These are phyloP conservation scores for Candida sanyaensis DNA, from an alignment of 1,139 yeast species.

Conservation along the genomic window DNA sequence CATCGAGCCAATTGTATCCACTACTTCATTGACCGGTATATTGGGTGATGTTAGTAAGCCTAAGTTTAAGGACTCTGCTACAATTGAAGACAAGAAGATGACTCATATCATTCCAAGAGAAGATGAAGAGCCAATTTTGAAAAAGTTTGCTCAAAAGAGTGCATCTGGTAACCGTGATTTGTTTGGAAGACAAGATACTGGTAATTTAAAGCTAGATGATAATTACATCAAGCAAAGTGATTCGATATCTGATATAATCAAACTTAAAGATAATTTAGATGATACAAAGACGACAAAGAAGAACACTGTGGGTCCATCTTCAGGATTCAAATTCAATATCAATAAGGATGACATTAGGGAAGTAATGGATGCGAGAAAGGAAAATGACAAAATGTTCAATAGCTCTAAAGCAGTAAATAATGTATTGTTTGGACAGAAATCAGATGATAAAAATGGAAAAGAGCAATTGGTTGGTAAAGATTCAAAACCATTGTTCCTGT, in stretches of 20 bases:
- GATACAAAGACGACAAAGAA: slow-evolving; percentile 8
- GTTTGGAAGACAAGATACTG: slow-evolving; percentile 16
- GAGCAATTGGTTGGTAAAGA: neutral
- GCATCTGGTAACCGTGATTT: slow-evolving; percentile 12
- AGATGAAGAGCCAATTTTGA: slow-evolving; percentile 20
- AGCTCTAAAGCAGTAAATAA: neutral
- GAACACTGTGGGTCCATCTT: slow-evolving; percentile 28
- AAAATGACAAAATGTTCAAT: slow-evolving; percentile 13
- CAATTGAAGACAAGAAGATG: slow-evolving; percentile 5
- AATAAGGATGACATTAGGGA: slow-evolving; percentile 27
- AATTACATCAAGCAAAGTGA: slow-evolving; percentile 28
- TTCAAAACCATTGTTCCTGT: slow-evolving; percentile 9
- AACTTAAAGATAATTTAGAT: slow-evolving; percentile 25
- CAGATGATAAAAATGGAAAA: neutral
- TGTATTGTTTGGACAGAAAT: neutral
- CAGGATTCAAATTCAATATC: slow-evolving; percentile 40
- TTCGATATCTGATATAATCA: slow-evolving; percentile 29
- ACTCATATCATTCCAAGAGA: slow-evolving; percentile 9
- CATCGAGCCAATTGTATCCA: slow-evolving; percentile 6
- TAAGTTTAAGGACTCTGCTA: slow-evolving; percentile 17
- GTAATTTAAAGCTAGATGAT: slow-evolving; percentile 26
- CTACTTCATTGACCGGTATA: slow-evolving; percentile 28
- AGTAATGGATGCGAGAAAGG: slow-evolving; percentile 22
- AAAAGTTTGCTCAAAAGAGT: slow-evolving; percentile 13
- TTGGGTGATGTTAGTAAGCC: slow-evolving; percentile 35